Evolutionary conservation across 225 moss, liverwort and hornwort species (phyloP), one percentile per base, ranked within the genome.

Genomic region (Polytrichum formosum): DNA sequence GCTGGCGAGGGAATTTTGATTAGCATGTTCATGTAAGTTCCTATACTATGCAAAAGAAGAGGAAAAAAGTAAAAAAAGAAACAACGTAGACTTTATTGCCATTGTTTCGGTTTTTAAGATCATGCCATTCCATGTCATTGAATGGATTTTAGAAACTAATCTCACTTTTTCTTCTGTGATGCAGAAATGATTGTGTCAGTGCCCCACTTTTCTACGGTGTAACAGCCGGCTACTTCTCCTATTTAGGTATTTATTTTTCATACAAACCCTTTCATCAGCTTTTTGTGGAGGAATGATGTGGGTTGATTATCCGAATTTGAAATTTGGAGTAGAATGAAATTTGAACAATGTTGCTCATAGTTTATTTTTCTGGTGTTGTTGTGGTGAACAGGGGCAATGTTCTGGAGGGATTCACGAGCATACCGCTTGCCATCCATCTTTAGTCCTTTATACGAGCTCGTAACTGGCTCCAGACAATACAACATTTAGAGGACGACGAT

Each of bases 1-100:
- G 88, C 93, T 54, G 96, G 96, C 5, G 93, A 91, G 85, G 96
- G 93, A 18, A 91, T 93, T 31, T 70, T 96, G 68, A 74, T 96
- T 73, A 91, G 82, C 79, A 96, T 96, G 96, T 96, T 88, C 83
- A 62, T 87, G 95, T 95, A 77, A 86, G 91, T 61, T 72, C 26
- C 17, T 58, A 23, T 6, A 58, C n/a, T 58, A 58, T 58, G 46
- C 35, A 46, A 2, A 46, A 26, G 26, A 26, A 26, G 9, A 37
- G 7, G 7, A 2, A 35, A 35, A 0, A 9, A 35, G 1, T 9
- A 35, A 8, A 35, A 2, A 13, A 37, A 1, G 7, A 33, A 33
- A 37, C 37, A 28, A 28, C 28, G 5, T 3, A 10, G 0, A 37
- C 37, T 10, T 37, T 2, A 10, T 37, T 37, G 9, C 9, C 10